Base-by-base conservation (phyloP, 306 rosid genomes). In the Prunus fruticosa region DNA sequence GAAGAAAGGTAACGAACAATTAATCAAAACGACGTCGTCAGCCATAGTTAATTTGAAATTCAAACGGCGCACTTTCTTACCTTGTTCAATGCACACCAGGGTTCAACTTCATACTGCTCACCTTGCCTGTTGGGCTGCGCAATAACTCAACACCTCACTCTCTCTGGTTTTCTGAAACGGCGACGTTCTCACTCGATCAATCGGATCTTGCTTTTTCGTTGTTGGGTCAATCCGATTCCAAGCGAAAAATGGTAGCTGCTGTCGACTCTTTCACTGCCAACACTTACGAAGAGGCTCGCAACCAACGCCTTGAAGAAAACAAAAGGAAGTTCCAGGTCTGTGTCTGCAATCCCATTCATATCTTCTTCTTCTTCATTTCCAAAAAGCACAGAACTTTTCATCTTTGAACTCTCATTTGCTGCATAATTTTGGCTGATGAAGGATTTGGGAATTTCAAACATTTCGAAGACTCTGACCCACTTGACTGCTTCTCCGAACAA, bases 221-320 rank as follows among this genome's bases (percentile, higher is more conserved):
- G 64, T 58, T 23, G 64, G 32, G 67, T 62, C 43, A 8, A 62
- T 16, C 67, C 45, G 3, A 23, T 58, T n/a, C 52, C 18, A 5
- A 66, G 4, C 32, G 22, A 4, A 45, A 71, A 45, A 58, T 73
- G 57, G 77, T 60, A 5, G 68, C 77, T 41, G 15, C 22, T 12
- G 58, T 25, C 62, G 2, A 20, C 27, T 56, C 28, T 10, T 56
- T 81, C 81, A 14, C 38, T 30, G 60, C n/a, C 81, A 83, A 79
- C 83, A 66, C 73, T 1, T 88, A 89, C 7, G 96, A 89, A 84
- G 93, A 87, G 75, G 91, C 84, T 71, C 90, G 90, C 47, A 87
- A 89, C 79, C 85, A 79, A 76, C 88, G 90, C 53, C 86, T 91
- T 46, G 93, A 86, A 79, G 89, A 85, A 80, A 91, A 89, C 85